Conservation (phyloP, 306 rosid species). For the Castanea sativa region DNA sequence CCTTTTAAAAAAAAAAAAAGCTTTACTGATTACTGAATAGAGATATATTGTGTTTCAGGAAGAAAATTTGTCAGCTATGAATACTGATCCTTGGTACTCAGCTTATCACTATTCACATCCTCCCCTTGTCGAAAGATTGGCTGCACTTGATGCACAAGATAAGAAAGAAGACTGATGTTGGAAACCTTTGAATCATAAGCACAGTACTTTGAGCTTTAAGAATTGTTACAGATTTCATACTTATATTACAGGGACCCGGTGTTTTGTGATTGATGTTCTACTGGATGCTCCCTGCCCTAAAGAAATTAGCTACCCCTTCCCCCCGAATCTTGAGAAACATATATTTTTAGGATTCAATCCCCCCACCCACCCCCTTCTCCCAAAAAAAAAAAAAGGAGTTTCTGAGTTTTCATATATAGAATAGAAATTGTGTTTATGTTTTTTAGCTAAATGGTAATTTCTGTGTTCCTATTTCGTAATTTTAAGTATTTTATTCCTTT, state of each 20-base stretch:
- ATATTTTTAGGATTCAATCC: neutral
- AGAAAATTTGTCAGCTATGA: slow-evolving; percentile 96
- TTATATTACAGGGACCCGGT: neutral
- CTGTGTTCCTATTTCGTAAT: neutral
- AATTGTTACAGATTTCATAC: neutral
- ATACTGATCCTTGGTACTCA: slow-evolving; percentile 97
- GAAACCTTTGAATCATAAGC: slow-evolving; percentile 25
- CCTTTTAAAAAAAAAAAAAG: too few relatives aligned
- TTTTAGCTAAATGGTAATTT: neutral
- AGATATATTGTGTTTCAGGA: slow-evolving; percentile 49
- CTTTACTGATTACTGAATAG: slow-evolving; percentile 1
- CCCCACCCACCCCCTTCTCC: too few relatives aligned
- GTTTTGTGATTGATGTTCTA: neutral
- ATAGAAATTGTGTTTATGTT: neutral
- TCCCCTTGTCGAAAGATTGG: slow-evolving; percentile 91
- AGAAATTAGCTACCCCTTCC: neutral
- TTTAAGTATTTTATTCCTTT: too few relatives aligned
- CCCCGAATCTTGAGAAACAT: neutral
- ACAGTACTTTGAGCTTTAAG: slow-evolving; percentile 11
- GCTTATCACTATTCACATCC: slow-evolving; percentile 99
- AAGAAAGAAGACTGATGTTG: slow-evolving; percentile 58
- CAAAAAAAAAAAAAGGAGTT: too few relatives aligned
- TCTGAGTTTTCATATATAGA: neutral
- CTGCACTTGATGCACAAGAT: slow-evolving; percentile 61
- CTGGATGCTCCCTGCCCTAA: neutral